These are phyloP conservation scores for Apostasia ramifera DNA, from an alignment of 106 monocot species.

Conservation along the genomic window DNA sequence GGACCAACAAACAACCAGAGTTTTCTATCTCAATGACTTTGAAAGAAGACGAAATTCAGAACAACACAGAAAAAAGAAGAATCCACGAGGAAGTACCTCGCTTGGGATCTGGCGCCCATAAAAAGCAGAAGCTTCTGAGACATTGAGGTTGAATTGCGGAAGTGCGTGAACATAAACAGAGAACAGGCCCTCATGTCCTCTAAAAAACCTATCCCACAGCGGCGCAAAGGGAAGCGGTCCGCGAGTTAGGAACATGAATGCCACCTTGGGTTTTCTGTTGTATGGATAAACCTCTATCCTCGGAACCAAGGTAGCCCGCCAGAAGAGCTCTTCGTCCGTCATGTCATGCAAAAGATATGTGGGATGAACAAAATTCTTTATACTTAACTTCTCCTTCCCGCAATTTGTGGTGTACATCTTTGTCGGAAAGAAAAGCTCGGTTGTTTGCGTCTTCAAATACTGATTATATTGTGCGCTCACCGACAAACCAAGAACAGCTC, in stretches of 20 bases:
- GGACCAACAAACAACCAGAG: background rate
- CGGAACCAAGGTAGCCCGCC: conserved; percentile 82
- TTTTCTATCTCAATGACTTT: background rate
- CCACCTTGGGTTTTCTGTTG: conserved; percentile 76
- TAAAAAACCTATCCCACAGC: conserved; percentile 84
- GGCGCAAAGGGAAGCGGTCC: conserved; percentile 67
- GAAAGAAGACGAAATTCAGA: background rate
- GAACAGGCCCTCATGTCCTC: conserved; percentile 57
- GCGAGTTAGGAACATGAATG: conserved; percentile 78
- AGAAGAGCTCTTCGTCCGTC: conserved; percentile 78
- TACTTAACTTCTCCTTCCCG: conserved; percentile 26
- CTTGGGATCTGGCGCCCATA: conserved; percentile 81
- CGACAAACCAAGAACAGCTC: conserved; percentile 51
- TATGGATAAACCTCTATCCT: conserved; percentile 57
- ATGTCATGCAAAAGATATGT: conserved; percentile 41
- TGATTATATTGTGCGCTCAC: conserved; percentile 34
- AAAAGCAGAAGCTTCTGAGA: conserved; percentile 52
- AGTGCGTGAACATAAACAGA: conserved; percentile 69
- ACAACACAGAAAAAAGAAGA: background rate
- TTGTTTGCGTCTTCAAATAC: conserved; percentile 23
- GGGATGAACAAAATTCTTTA: conserved; percentile 52
- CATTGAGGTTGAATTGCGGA: conserved; percentile 69
- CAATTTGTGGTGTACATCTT: conserved; percentile 28
- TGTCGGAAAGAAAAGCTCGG: conserved; percentile 51
- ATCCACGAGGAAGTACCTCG: conserved; percentile 28